These are phyloP conservation scores for Coprinopsis cinerea DNA, from an alignment of 768 basidiomycete species.

Conservation along the genomic window DNA sequence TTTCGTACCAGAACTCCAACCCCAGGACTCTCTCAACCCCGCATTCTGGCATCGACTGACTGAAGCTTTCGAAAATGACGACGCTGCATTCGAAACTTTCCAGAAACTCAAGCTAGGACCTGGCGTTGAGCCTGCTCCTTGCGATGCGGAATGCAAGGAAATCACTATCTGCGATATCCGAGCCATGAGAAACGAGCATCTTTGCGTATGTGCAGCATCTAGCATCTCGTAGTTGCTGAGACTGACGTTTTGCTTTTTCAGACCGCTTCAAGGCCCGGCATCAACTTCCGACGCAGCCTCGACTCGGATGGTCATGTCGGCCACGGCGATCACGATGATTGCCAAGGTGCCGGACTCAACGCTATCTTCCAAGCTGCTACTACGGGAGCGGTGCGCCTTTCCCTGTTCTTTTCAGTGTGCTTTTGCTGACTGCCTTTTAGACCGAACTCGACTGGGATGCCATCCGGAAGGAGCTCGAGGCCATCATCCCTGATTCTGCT, in stretches of 20 bases:
- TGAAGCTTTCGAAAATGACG: constrained; percentile 34
- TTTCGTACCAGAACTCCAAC: constrained; percentile 33
- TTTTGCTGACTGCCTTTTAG: too few species aligned
- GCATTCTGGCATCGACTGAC: constrained; percentile 60
- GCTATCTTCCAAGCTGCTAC: neutral
- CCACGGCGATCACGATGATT: neutral
- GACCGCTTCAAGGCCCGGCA: neutral
- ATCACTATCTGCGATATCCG: constrained; percentile 19
- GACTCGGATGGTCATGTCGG: neutral
- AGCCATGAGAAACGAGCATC: constrained; percentile 20
- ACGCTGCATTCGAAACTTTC: neutral
- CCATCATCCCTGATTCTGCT: too few species aligned
- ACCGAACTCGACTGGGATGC: too few species aligned
- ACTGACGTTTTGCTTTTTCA: neutral
- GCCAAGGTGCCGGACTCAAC: constrained; percentile 1
- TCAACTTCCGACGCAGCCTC: neutral
- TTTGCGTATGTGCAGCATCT: constrained; percentile 20
- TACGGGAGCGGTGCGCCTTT: neutral
- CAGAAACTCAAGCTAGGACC: constrained; percentile 14
- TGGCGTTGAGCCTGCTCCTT: constrained; percentile 14
- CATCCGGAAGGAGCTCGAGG: too few species aligned
- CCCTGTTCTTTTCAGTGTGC: too few species aligned
- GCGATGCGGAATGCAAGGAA: constrained; percentile 19
- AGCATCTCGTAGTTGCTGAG: neutral
- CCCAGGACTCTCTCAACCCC: constrained; percentile 35